Percentiles rank a stretch among this genome's conserved stretches.
These are phyloP conservation scores for Naegleria lovaniensis DNA, from an alignment of 208 protist genomes.

Conservation along the genomic window DNA sequence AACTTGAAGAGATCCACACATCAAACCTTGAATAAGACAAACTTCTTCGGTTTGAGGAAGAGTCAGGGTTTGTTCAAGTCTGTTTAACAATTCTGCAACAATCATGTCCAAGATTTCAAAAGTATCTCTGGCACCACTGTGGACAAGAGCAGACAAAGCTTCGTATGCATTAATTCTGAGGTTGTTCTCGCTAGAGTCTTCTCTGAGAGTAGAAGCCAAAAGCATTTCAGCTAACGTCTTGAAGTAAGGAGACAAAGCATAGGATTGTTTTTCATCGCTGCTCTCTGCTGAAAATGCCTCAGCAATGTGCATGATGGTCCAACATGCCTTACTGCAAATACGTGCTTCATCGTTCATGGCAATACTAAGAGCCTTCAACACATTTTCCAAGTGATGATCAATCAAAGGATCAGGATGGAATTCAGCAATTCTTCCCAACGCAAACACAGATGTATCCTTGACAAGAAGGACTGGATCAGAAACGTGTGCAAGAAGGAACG, in stretches of 20 bases:
- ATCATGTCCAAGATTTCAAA: constrained; percentile 44
- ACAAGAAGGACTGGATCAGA: constrained; percentile 65
- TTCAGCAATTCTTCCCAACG: constrained; percentile 82
- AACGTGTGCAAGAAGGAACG: constrained; percentile 73
- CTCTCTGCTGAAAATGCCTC: constrained; percentile 63
- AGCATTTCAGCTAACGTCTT: constrained; percentile 24
- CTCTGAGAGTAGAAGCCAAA: constrained; percentile 31
- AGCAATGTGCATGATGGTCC: constrained; percentile 84
- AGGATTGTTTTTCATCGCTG: constrained; percentile 48
- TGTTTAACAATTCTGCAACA: constrained; percentile 64
- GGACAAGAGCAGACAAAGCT: constrained; percentile 80
- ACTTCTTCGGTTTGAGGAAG: constrained; percentile 42
- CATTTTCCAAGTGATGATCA: constrained; percentile 53
- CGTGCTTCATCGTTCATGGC: constrained; percentile 57
- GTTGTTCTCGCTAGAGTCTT: constrained; percentile 57
- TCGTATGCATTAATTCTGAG: constrained; percentile 79
- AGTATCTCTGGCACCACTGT: constrained; percentile 65
- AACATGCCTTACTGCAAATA: constrained; percentile 79
- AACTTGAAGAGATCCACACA: constrained; percentile 67
- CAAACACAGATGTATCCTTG: constrained; percentile 87
- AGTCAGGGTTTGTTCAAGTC: constrained; percentile 54
- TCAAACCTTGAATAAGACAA: constrained; percentile 59
- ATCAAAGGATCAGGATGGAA: constrained; percentile 70
- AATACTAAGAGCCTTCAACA: constrained; percentile 56
- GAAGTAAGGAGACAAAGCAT: constrained; percentile 77